These are phyloP conservation scores for Hypoxylon sp. DNA, from an alignment of 2,329 filamentous ascomycete species.

Conservation along the genomic window DNA sequence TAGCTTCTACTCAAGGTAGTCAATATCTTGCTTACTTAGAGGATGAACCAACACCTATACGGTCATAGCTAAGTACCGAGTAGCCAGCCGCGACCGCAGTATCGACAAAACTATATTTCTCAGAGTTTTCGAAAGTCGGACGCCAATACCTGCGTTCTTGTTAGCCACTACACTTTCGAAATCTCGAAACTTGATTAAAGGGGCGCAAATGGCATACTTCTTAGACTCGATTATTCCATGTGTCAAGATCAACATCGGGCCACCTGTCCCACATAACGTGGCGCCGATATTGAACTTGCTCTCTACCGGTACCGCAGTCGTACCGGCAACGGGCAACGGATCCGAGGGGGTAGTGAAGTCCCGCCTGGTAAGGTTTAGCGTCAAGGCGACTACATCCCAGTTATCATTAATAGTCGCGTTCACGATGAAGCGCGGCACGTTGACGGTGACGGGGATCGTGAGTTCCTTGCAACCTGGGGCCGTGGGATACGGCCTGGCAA, in stretches of 20 bases:
- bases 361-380: conserved; percentile 51
- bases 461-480: conserved; percentile 46
- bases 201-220: conserved; percentile 36
- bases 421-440: conserved; percentile 50
- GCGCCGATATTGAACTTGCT: conserved; percentile 51
- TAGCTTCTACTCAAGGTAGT: not conserved
- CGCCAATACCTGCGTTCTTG: conserved; percentile 49
- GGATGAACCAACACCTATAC: conserved; percentile 54
- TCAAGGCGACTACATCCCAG: conserved; percentile 52
- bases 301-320: conserved; percentile 41
- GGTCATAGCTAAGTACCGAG: conserved; percentile 53
- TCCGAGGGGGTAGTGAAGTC: conserved; percentile 44
- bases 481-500: conserved; percentile 29
- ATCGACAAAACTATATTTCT: conserved; percentile 50
- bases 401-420: conserved; percentile 48
- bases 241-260: conserved; percentile 49
- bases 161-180: conserved; percentile 3
- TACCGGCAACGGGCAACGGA: conserved; percentile 48
- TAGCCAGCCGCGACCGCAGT: conserved; percentile 51
- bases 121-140: conserved; percentile 44
- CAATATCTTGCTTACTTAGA: conserved; percentile 46
- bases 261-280: conserved; percentile 50
- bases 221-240: conserved; percentile 55
- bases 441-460: conserved; percentile 50
- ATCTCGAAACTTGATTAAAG: not conserved